Base-by-base conservation (phyloP, 2,329 filamentous ascomycete genomes). In the Fusarium aywerte region DNA sequence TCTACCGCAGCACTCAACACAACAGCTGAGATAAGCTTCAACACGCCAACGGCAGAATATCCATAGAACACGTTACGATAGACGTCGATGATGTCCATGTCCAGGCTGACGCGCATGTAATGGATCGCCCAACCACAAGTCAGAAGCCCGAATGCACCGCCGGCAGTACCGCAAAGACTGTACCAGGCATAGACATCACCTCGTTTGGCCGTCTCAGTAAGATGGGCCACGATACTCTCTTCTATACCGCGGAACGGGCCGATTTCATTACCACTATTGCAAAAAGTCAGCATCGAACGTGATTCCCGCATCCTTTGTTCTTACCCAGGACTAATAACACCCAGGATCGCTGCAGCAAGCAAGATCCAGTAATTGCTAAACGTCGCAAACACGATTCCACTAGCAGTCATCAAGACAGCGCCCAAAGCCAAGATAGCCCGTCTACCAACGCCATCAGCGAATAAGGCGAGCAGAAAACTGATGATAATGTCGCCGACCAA, bases 141-240 rank as follows among this genome's bases (percentile, higher is more conserved):
- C 42, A 89, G 77, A 60, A 87, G 83, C 2, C 90, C 89, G 16
- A 85, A 79, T 0, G 90, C 88, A 1, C 84, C 82, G 0, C 89
- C 89, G 0, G 86, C 83, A 0, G 82, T 84, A 4, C 89, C 89
- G 2, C 82, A 74, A 8, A 89, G 78, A 7, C 80, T 84, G 68
- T 89, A 89, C 87, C 87, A 89, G 5, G 87, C 87, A 62, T 86
- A 89, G 27, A 89, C 79, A 69, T 89, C 86, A 57, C 82, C 80
- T 42, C 86, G 76, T 4, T 79, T 77, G 3, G 77, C 75, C 6
- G 80, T 68, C 1, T 76, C 72, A 0, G 84, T 87, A 5, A 89
- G 77, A 39, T 89, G 86, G 0, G 87, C 86, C 3, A 89, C 76
- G 7, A 84, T 83, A 16, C 84, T 87, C 75, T 89, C 87, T 71